Evolutionary conservation across 331 rosid species (phyloP).

Genomic region (Quercus tomentella): DNA sequence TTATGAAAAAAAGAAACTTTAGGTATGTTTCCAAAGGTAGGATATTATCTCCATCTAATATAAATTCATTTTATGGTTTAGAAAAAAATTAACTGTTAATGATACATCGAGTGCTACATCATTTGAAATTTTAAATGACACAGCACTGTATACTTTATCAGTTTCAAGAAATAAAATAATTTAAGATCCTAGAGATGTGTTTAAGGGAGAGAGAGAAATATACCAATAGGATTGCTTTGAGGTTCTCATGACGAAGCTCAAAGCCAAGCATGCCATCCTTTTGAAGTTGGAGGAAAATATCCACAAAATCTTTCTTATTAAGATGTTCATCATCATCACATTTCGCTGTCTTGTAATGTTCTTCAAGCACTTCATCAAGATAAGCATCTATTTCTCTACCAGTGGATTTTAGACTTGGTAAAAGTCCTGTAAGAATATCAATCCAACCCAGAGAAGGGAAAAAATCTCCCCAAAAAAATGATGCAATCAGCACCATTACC

Average conservation of each 20-base stretch:
- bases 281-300: constrained; percentile 35
- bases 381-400: constrained; percentile 22
- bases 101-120: no score
- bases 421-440: constrained; percentile 8
- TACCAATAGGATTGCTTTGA: constrained; percentile 44
- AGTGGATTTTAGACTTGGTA: neutral
- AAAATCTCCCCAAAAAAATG: no score
- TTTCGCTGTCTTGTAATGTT: constrained; percentile 22
- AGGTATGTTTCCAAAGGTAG: neutral
- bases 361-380: constrained; percentile 30
- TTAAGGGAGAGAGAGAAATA: neutral
- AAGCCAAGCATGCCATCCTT: neutral
- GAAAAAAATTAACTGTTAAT: no score
- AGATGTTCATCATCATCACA: neutral
- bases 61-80: no score
- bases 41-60: no score
- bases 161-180: no score
- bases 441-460: no score
- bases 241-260: constrained; percentile 13
- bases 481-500: no score
- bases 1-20: no score
- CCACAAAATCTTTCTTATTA: constrained; percentile 28
- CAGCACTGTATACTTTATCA: no score
- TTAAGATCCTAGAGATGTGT: neutral
- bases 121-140: no score